A percentile compares a stretch with the other conserved stretches of the same genome.
Evolutionary conservation across 129 eudicot species (phyloP).

Genomic region (Pulicaria dysenterica): DNA sequence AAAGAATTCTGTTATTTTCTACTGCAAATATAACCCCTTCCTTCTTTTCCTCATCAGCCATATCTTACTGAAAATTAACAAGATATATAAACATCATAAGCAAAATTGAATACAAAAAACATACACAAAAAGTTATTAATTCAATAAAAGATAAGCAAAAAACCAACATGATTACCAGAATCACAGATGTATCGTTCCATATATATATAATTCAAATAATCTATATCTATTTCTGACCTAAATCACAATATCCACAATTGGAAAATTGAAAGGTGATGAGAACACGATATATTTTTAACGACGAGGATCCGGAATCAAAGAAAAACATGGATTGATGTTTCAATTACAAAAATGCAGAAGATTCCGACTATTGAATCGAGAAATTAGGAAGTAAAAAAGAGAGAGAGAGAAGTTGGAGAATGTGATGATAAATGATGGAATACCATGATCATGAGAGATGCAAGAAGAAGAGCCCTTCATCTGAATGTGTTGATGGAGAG

Average conservation of each 20-base stretch:
- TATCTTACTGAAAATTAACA: constrained; percentile 25
- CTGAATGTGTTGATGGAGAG: constrained; percentile 13
- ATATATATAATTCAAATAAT: neutral
- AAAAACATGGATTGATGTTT: neutral
- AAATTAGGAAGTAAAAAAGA: neutral
- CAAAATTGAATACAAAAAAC: neutral
- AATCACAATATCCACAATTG: constrained; percentile 12
- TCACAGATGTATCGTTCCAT: neutral
- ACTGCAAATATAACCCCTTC: constrained; percentile 53
- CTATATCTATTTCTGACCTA: neutral
- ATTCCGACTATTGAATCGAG: constrained; percentile 5
- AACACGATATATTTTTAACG: constrained; percentile 23
- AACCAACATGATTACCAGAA: constrained; percentile 8
- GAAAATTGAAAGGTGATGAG: constrained; percentile 13
- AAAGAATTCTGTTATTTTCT: constrained; percentile 48
- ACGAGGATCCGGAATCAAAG: neutral
- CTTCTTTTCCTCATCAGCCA: constrained; percentile 43
- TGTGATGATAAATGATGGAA: constrained; percentile 24
- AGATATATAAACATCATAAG: neutral
- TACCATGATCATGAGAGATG: constrained; percentile 24
- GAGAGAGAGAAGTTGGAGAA: constrained; percentile 21
- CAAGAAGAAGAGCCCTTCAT: constrained; percentile 31
- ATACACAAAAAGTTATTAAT: neutral
- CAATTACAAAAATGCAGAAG: neutral
- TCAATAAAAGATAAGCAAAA: constrained; percentile 12